Conservation (phyloP, 106 monocot species). For the Amphibolis antarctica region DNA sequence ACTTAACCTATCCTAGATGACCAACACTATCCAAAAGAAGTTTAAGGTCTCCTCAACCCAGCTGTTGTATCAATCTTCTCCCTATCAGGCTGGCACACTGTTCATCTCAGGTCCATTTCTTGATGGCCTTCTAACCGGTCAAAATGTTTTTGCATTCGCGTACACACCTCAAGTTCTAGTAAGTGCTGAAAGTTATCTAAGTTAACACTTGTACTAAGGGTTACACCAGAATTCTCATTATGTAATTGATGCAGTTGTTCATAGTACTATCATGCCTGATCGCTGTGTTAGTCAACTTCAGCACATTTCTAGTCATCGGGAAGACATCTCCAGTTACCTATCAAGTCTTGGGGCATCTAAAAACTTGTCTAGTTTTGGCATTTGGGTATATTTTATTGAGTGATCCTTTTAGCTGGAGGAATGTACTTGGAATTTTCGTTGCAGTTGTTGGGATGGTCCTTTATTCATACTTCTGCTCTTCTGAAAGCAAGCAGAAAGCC, state of each 20-base stretch:
- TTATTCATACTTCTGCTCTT: conserved; percentile 61
- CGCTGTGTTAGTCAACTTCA: conserved; percentile 86
- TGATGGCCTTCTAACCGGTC: conserved; percentile 71
- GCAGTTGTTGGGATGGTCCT: conserved; percentile 70
- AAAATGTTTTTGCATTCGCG: conserved; percentile 77
- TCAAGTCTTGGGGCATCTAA: conserved; percentile 85
- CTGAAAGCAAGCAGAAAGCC: conserved; percentile 49
- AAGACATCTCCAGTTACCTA: conserved; percentile 91
- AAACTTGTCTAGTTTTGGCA: conserved; percentile 77
- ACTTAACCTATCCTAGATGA: conserved; percentile 82
- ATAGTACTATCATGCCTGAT: conserved; percentile 71
- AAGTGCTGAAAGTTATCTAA: conserved; percentile 1
- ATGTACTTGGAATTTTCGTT: conserved; percentile 55
- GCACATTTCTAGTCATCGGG: conserved; percentile 84
- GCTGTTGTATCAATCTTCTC: conserved; percentile 83
- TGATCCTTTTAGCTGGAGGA: conserved; percentile 86
- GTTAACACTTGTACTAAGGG: not conserved
- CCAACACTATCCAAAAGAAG: conserved; percentile 96
- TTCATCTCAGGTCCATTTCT: conserved; percentile 81
- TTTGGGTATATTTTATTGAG: conserved; percentile 79
- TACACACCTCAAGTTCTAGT: conserved; percentile 87
- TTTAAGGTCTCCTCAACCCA: conserved; percentile 97
- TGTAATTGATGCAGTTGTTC: conserved; percentile 37
- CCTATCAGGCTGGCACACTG: conserved; percentile 84
- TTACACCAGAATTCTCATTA: too few relatives aligned